Base-by-base conservation (phyloP, 177 flowering plant genomes). In the Vitis hybrid region DNA sequence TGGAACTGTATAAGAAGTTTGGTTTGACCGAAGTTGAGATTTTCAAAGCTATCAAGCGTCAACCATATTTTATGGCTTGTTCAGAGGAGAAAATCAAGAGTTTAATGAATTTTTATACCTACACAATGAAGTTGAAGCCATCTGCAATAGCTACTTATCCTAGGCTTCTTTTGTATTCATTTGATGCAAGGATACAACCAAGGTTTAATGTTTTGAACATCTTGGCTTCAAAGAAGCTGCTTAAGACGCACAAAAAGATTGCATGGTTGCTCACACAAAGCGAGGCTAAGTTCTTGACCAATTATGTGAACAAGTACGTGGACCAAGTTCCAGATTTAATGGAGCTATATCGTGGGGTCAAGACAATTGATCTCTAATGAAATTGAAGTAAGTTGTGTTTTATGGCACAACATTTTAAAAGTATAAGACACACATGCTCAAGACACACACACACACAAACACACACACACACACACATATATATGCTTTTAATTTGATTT, bases 41-140 rank as follows among this genome's bases (percentile, higher is more conserved):
- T 52, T 8, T 22, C 22, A 10, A 39, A 21, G 73, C 66, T 0
- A 64, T 78, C 52, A 64, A 31, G 63, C 66, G 48, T n/a, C 19
- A 51, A 6, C 81, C 81, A 48, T 8, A 18, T 6, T 62, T 48
- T 53, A 19, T 78, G 56, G 51, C 39, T 50, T 51, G 18, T 39
- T 74, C 80, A 2, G 73, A 68, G 73, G 67, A 68, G 72, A 78
- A 71, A 66, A 53, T 78, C 31, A 68, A 48, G 65, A 65, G 13
- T 2, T 21, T 16, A 0, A 49, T 58, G 64, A 63, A 78, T 59
- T 74, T 71, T 55, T 69, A 52, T 3, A 51, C 68, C 19, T 65
- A 78, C 52, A 69, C 72, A 11, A 10, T 72, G 76, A 75, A 66
- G 50, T 60, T 71, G 18, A 62, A 68, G 10, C 65, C 29, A 11